Evolutionary conservation across 495 filamentous ascomycete genomes (phyloP), one percentile per base, ranked within the genome.

Genomic region (Lasiosphaeris hirsuta): DNA sequence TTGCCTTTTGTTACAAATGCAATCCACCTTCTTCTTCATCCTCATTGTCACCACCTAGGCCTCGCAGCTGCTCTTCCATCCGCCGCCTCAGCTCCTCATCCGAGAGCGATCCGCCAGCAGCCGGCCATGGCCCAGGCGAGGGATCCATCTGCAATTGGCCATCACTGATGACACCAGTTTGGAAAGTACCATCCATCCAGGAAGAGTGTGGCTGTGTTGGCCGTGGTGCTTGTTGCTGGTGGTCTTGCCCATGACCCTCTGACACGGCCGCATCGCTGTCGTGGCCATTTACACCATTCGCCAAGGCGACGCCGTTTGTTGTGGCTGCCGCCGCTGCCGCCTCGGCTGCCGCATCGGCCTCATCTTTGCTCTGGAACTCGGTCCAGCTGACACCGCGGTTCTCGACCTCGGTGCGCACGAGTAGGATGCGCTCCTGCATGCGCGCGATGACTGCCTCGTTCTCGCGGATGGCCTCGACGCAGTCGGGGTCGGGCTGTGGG

Each of bases 351-450:
- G 65, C 62, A 38, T 67, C 67, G 11, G 45, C 64, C 45, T 73
- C 73, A 19, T 72, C 69, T 47, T 72, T 72, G 36, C 69, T 71
- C 51, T 69, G 63, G 55, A 80, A 73, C 64, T 88, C 86, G 51
- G 78, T 70, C 90, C 89, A 95, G 60, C 66, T 75, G 69, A 85
- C 72, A 2, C 91, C 91, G 17, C 92, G 79, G 33, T 72, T 62
- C 75, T 96, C 90, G 3, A 94, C 84, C 77, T 96, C 92, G 54
- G 56, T 68, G 67, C 81, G 85, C 55, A 96, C 69, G 43, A 93
- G 65, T 43, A 57, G 68, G 61, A 96, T 81, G 63, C 92, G 77
- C 74, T 84, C 83, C 48, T 82, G 75, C 86, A 93, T 93, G 48
- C 89, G 78, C 39, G 56, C 70, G 37, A 93, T 84, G 44, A 96